These are phyloP conservation scores for Yamadazyma sp. DNA, from an alignment of 805 yeast genomes.

Conservation along the genomic window DNA sequence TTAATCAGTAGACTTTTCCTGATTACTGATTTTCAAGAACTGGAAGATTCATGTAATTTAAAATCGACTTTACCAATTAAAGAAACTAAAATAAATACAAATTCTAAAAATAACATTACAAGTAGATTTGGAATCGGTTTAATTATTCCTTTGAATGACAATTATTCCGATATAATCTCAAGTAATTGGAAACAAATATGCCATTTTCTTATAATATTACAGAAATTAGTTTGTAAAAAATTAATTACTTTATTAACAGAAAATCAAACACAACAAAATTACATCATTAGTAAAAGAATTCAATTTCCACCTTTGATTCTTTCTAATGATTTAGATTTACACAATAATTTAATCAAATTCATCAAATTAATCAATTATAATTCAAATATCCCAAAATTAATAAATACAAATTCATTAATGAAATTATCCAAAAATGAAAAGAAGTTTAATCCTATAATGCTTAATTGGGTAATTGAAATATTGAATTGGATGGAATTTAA, in stretches of 20 bases:
- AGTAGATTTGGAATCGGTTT: conserved; percentile 48
- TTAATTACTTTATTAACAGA: conserved; percentile 24
- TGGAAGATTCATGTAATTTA: conserved; percentile 6
- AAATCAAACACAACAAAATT: conserved; percentile 10
- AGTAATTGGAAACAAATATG: conserved; percentile 50
- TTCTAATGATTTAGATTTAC: conserved; percentile 45
- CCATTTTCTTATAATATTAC: conserved; percentile 36
- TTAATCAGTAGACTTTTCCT: conserved; percentile 46
- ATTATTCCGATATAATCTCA: conserved; percentile 37
- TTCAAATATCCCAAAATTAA: conserved; percentile 45
- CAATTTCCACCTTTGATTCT: conserved; percentile 37
- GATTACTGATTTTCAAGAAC: conserved; percentile 23
- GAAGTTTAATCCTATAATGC: conserved; percentile 32
- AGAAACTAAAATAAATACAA: conserved; percentile 16
- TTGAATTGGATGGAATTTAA: conserved; percentile 55
- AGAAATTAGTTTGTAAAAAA: conserved; percentile 37
- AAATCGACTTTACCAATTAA: conserved; percentile 34
- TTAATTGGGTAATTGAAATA: conserved; percentile 52
- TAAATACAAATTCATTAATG: conserved; percentile 38
- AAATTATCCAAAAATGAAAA: conserved; percentile 16
- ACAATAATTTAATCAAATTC: conserved; percentile 31
- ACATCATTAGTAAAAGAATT: conserved; percentile 27
- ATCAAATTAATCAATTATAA: conserved; percentile 37
- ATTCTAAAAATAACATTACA: conserved; percentile 18
- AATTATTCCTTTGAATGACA: conserved; percentile 43